A percentile compares a stretch with the other conserved stretches of the same genome.
Conservation (phyloP, 306 rosid species). For the Quercus alba region DNA sequence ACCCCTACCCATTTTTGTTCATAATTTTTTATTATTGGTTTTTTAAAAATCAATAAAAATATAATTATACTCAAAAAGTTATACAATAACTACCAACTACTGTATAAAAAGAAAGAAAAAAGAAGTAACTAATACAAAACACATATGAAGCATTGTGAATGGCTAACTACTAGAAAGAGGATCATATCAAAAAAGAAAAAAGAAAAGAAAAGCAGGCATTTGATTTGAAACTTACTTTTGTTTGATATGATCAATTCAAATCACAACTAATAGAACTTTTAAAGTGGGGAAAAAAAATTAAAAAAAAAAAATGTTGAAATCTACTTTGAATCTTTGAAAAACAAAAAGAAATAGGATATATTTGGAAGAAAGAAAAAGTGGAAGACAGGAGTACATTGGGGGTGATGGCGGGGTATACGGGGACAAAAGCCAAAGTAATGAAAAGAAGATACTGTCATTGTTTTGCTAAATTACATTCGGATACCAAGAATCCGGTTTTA, state of each 20-base stretch:
- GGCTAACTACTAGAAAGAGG: no score
- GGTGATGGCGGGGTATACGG: constrained; percentile 10
- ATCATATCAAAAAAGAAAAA: no score
- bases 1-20: no score
- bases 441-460: constrained; percentile 29
- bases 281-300: neutral
- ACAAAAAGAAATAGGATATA: neutral
- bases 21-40: no score
- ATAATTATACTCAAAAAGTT: no score
- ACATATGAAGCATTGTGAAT: neutral
- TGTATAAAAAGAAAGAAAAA: no score
- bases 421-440: constrained; percentile 38
- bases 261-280: neutral
- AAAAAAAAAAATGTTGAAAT: neutral
- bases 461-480: constrained; percentile 27
- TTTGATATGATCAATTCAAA: no score
- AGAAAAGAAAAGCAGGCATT: no score
- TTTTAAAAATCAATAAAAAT: no score
- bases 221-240: no score
- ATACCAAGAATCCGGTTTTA: constrained; percentile 19
- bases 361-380: neutral
- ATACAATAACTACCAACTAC: no score
- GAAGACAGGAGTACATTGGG: neutral
- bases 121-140: no score
- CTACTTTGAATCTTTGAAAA: constrained; percentile 30